Evolutionary conservation across 768 basidiomycete species (phyloP).

Genomic region (Auricularia sp.): DNA sequence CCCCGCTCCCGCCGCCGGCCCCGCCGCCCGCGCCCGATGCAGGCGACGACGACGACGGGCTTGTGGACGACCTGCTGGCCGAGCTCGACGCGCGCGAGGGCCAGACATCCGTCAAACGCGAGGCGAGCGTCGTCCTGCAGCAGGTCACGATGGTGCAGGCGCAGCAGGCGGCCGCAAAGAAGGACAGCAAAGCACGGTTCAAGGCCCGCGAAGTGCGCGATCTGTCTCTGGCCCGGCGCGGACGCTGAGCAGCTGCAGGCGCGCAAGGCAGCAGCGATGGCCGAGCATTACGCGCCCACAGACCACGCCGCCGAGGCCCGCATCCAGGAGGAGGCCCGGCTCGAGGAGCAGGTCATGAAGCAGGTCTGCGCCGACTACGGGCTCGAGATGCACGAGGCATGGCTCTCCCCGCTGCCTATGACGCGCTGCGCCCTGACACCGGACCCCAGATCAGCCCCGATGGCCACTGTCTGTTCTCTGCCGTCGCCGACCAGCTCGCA

Average conservation of each 20-base stretch:
- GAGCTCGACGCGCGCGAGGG: slow-evolving; percentile 52
- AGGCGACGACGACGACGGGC: slow-evolving; percentile 37
- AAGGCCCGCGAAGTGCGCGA: slow-evolving; percentile 56
- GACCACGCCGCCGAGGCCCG: slow-evolving; percentile 52
- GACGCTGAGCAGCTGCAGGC: slow-evolving; percentile 33
- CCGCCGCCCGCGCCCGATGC: slow-evolving; percentile 19
- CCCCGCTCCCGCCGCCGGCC: slow-evolving; percentile 13
- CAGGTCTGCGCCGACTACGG: slow-evolving; percentile 54
- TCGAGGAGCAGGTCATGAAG: slow-evolving; percentile 57
- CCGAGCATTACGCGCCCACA: slow-evolving; percentile 38
- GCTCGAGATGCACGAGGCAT: slow-evolving; percentile 56
- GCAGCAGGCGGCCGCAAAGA: slow-evolving; percentile 31
- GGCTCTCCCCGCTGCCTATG: too few relatives aligned
- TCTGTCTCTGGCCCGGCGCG: not conserved
- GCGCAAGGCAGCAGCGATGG: slow-evolving; percentile 57
- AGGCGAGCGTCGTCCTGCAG: slow-evolving; percentile 38
- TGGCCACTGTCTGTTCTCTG: slow-evolving; percentile 92
- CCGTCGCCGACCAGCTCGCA: slow-evolving; percentile 83
- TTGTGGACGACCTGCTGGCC: slow-evolving; percentile 66
- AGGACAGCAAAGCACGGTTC: slow-evolving; percentile 53
- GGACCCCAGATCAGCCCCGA: slow-evolving; percentile 73
- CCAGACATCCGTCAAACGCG: slow-evolving; percentile 38
- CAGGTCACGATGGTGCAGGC: slow-evolving; percentile 29
- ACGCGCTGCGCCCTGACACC: too few relatives aligned
- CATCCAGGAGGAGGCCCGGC: slow-evolving; percentile 51